Base-by-base conservation (phyloP, 2,329 filamentous ascomycete genomes). In the Monosporascus cannonballus region DNA sequence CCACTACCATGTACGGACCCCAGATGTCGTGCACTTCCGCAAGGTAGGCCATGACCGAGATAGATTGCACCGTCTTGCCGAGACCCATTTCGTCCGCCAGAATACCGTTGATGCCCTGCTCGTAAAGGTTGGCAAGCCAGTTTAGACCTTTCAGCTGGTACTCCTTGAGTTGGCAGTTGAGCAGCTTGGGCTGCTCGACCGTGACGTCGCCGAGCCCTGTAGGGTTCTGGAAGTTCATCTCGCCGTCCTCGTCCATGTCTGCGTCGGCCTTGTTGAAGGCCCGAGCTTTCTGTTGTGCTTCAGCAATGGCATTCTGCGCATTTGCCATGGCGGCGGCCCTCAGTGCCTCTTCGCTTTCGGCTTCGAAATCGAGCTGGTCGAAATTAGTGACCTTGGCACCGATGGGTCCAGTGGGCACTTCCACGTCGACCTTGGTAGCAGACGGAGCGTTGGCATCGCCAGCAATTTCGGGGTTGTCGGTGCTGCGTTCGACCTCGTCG, bases 171-270 rank as follows among this genome's bases (percentile, higher is more conserved):
- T 96, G 90, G 49, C 92, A 90, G 58, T 89, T 92, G 65, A 99
- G 83, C 73, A 97, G 84, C 72, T 91, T 95, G 8, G 94, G 94
- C 69, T 99, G 94, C 57, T 92, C 86, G 52, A 99, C 90, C 65
- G 96, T 89, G 60, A 96, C 90, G 63, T 94, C 92, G 63, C 93
- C 93, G 63, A 99, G 80, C 65, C 93, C 94, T 4, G 92, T 94
- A 0, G 94, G 94, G 68, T 99, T 97, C 74, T 99, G 94, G 78
- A 99, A 99, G 74, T 99, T 99, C 88, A 99, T 90, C 73, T 99
- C 94, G 62, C 92, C 93, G 64, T 96, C 92, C 54, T 96, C 91
- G 59, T 94, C 88, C 70, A 88, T 84, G 53, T 83, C 83, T 50
- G 83, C 76, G 50, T 84, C 76, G 9, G 79, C 78, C 55, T 90